These are phyloP conservation scores for Candida insectalens DNA, from an alignment of 805 yeast species.

Conservation along the genomic window DNA sequence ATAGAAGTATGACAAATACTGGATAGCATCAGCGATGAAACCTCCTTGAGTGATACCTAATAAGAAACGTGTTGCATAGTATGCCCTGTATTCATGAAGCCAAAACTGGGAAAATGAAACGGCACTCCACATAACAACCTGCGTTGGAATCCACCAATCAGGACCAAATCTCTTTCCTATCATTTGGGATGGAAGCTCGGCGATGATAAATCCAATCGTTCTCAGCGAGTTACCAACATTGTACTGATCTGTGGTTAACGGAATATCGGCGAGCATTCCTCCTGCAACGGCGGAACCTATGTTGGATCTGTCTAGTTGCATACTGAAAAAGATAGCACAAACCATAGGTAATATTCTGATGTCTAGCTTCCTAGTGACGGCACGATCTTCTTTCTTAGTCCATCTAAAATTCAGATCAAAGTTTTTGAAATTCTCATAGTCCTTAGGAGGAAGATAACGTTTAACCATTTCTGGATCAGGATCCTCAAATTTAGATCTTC, in stretches of 20 bases:
- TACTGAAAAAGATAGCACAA: conserved; percentile 45
- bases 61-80: conserved; percentile 38
- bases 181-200: conserved; percentile 60
- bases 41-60: conserved; percentile 60
- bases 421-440: conserved; percentile 45
- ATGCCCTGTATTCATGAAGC: too few species aligned
- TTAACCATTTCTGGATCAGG: too few species aligned
- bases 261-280: conserved; percentile 39
- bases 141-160: conserved; percentile 52
- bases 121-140: conserved; percentile 44
- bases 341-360: conserved; percentile 48
- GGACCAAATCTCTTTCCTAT: conserved; percentile 54
- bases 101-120: conserved; percentile 48
- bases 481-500: too few species aligned
- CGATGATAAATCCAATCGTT: conserved; percentile 38
- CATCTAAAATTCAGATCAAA: conserved; percentile 53
- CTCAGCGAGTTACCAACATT: conserved; percentile 51
- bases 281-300: conserved; percentile 47
- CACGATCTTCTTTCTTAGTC: conserved; percentile 42
- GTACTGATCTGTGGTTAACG: conserved; percentile 45
- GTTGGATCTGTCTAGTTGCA: conserved; percentile 51
- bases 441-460: too few species aligned
- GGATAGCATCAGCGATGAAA: conserved; percentile 51
- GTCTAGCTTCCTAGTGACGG: conserved; percentile 41
- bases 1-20: conserved; percentile 62